phyloP scores from a whole-genome alignment of 1,284 basidiomycete species.

The Naganishia sp. region DNA sequence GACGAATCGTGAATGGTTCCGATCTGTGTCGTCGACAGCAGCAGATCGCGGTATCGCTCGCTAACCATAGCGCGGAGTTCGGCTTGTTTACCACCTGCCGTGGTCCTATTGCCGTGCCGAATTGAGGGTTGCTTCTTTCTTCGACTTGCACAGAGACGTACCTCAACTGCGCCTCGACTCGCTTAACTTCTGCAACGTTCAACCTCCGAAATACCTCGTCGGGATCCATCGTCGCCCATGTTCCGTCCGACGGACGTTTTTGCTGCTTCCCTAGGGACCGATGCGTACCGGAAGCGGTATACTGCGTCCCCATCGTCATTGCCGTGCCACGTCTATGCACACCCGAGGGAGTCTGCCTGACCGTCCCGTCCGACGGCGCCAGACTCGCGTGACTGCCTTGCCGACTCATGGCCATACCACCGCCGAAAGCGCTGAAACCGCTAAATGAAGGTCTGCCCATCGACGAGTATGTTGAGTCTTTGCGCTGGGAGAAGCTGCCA shows the following conservation, averaged over 20 bases:
- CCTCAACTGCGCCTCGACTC: conserved; percentile 71
- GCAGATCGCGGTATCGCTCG: conserved; percentile 88
- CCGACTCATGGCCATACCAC: conserved; percentile 14
- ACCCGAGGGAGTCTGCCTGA: neutral
- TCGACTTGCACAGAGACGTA: conserved; percentile 45
- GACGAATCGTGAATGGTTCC: conserved; percentile 61
- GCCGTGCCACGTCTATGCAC: conserved; percentile 17
- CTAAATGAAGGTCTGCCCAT: conserved; percentile 14
- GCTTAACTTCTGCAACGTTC: conserved; percentile 72
- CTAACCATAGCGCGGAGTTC: conserved; percentile 93
- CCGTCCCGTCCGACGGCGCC: conserved; percentile 15
- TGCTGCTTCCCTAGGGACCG: conserved; percentile 4
- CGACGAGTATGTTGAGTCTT: conserved; percentile 5
- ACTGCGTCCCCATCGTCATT: conserved; percentile 1
- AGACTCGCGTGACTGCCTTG: conserved; percentile 14
- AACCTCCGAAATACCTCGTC: conserved; percentile 77
- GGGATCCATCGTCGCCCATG: conserved; percentile 61
- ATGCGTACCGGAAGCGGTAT: neutral
- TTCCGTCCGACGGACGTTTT: conserved; percentile 28
- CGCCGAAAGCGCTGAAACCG: conserved; percentile 6
- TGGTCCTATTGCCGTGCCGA: conserved; percentile 59
- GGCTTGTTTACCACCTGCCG: conserved; percentile 86
- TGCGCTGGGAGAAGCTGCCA: neutral
- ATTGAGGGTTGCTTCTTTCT: neutral
- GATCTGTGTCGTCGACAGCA: conserved; percentile 86